Percentiles rank a stretch among this genome's conserved stretches.
Conservation (phyloP, 257 asterid species). For the Solanum sitiens region DNA sequence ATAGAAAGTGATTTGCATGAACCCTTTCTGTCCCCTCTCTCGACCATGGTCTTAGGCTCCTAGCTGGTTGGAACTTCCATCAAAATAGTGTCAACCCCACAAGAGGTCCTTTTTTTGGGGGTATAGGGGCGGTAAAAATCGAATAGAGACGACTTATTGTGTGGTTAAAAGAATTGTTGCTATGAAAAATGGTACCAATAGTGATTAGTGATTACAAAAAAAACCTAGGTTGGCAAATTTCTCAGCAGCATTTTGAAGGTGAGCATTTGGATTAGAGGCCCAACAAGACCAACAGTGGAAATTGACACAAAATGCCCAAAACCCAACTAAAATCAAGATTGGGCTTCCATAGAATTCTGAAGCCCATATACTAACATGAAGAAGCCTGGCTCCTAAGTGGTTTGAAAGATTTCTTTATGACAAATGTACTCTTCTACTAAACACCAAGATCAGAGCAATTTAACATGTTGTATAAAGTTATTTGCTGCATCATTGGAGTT, state of each 20-base stretch:
- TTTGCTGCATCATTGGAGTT: not conserved
- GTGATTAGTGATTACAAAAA: not conserved
- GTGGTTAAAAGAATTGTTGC: not conserved
- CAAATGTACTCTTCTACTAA: not conserved
- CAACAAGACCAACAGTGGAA: not conserved
- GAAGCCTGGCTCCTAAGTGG: not conserved
- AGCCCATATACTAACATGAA: not conserved
- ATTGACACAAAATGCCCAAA: too few relatives aligned
- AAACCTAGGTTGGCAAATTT: too few relatives aligned
- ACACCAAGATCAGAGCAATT: not conserved
- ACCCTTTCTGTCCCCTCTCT: not conserved
- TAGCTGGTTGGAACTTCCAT: not conserved
- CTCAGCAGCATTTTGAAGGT: not conserved
- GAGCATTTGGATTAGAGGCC: not conserved
- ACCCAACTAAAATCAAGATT: not conserved
- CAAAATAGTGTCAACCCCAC: not conserved
- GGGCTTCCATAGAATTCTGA: not conserved
- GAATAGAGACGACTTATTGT: not conserved
- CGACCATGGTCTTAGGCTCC: not conserved
- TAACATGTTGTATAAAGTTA: not conserved
- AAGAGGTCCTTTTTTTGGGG: not conserved
- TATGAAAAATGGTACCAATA: not conserved
- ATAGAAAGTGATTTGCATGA: not conserved
- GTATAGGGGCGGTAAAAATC: not conserved
- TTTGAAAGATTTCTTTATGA: not conserved